Evolutionary conservation across 2,329 filamentous ascomycete genomes (phyloP).

Genomic region (Nigrograna mackinnonii): DNA sequence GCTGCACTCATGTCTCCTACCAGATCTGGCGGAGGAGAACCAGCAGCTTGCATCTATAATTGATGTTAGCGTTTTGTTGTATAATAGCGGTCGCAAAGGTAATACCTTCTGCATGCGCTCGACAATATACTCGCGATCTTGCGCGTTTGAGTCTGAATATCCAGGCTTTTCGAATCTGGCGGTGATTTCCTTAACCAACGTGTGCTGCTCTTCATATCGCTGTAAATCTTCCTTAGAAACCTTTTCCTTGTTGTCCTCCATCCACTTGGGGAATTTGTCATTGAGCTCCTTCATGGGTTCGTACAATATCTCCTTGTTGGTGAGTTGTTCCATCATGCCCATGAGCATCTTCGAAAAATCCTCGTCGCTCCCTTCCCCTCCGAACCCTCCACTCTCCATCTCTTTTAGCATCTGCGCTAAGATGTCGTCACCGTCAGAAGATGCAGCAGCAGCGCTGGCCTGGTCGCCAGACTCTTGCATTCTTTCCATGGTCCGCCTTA

Average conservation of each 20-base stretch:
- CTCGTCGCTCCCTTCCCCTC: slow-evolving; percentile 67
- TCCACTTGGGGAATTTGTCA: slow-evolving; percentile 89
- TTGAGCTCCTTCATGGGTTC: slow-evolving; percentile 98
- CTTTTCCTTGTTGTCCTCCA: slow-evolving; percentile 74
- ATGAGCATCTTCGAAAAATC: slow-evolving; percentile 94
- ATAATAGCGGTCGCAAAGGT: slow-evolving; percentile 2
- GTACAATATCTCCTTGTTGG: slow-evolving; percentile 96
- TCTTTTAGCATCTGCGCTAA: slow-evolving; percentile 92
- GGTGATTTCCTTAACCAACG: slow-evolving; percentile 83
- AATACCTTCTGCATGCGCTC: slow-evolving; percentile 94
- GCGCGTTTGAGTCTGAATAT: slow-evolving; percentile 80
- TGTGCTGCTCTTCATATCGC: slow-evolving; percentile 80
- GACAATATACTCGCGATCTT: slow-evolving; percentile 89
- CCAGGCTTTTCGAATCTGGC: slow-evolving; percentile 79
- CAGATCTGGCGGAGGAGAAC: slow-evolving; percentile 86
- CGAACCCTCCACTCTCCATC: slow-evolving; percentile 68
- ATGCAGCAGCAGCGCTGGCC: slow-evolving; percentile 75
- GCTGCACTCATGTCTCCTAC: slow-evolving; percentile 87
- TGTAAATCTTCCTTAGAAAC: slow-evolving; percentile 70
- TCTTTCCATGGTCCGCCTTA: slow-evolving; percentile 90
- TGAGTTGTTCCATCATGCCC: slow-evolving; percentile 98
- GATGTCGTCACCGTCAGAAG: slow-evolving; percentile 68
- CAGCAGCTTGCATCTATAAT: slow-evolving; percentile 94
- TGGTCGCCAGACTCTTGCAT: slow-evolving; percentile 90
- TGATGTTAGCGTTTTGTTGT: slow-evolving; percentile 6